Percentiles rank a stretch among this genome's conserved stretches.
Evolutionary conservation across 1,284 basidiomycete genomes (phyloP).

Genomic region (Pterulicium gracile): DNA sequence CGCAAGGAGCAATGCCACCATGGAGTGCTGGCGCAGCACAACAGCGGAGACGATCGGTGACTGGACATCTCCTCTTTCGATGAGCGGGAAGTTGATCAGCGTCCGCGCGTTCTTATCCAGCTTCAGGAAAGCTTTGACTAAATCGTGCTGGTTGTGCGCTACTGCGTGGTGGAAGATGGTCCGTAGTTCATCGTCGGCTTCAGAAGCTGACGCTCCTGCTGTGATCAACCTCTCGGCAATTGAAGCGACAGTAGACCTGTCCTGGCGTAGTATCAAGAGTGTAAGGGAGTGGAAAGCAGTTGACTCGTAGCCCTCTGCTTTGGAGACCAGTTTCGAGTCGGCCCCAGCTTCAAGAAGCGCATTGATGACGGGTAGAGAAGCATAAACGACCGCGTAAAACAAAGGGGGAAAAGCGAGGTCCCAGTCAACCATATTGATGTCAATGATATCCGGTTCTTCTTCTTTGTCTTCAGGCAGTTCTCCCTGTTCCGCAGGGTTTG

Average conservation of each 20-base stretch:
- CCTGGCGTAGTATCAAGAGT: slow-evolving; percentile 30
- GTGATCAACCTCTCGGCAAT: slow-evolving; percentile 36
- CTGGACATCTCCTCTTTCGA: slow-evolving; percentile 11
- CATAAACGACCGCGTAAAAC: slow-evolving; percentile 38
- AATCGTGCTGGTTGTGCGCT: slow-evolving; percentile 23
- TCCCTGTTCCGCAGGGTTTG: no score
- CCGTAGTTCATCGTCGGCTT: slow-evolving; percentile 29
- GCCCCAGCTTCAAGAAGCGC: slow-evolving; percentile 22
- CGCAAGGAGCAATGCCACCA: neutral
- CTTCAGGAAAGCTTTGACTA: slow-evolving; percentile 33
- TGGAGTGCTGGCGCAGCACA: slow-evolving; percentile 10
- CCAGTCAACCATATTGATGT: slow-evolving; percentile 43
- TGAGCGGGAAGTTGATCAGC: slow-evolving; percentile 32
- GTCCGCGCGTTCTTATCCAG: slow-evolving; percentile 34
- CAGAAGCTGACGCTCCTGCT: slow-evolving; percentile 35
- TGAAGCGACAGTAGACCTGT: slow-evolving; percentile 30
- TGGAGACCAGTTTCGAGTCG: neutral
- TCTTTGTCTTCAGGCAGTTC: slow-evolving; percentile 34
- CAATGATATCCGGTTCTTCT: slow-evolving; percentile 40
- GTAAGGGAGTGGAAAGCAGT: slow-evolving; percentile 28
- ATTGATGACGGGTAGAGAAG: slow-evolving; percentile 31
- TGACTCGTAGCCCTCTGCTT: no score
- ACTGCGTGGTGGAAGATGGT: slow-evolving; percentile 42
- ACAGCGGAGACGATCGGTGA: slow-evolving; percentile 24
- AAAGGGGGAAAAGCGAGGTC: slow-evolving; percentile 42